Conservation (phyloP, 257 asterid genomes). For the Capsicum rhomboideum region DNA sequence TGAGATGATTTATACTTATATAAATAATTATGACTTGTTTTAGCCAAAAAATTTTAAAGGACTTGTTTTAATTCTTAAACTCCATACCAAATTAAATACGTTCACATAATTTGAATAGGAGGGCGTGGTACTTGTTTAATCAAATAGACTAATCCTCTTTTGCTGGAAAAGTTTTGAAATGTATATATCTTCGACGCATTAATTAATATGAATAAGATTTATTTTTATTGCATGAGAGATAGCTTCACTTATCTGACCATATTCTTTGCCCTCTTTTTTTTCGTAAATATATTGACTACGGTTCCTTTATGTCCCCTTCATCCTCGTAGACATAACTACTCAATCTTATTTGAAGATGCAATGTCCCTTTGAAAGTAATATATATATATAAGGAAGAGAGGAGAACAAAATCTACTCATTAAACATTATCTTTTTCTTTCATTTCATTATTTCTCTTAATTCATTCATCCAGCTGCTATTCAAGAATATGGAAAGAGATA, state of each 20-base stretch:
- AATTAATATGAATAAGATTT: conserved; percentile 7
- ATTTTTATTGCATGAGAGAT: conserved; percentile 31
- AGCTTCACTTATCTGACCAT: conserved; percentile 50
- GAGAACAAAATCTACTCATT: not conserved
- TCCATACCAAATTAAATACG: not conserved
- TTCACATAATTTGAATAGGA: not conserved
- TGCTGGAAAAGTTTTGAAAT: conserved; percentile 37
- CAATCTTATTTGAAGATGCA: conserved; percentile 20
- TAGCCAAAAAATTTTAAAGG: too few relatives aligned
- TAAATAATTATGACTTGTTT: not conserved
- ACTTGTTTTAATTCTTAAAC: not conserved
- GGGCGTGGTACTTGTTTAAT: not conserved
- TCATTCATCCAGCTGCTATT: not conserved
- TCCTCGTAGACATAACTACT: conserved; percentile 12
- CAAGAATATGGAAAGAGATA: conserved; percentile 28
- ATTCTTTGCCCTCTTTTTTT: conserved; percentile 15
- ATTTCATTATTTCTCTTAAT: not conserved
- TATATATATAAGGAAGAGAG: conserved; percentile 20
- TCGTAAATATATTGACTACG: conserved; percentile 33
- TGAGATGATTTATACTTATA: not conserved
- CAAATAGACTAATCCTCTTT: conserved; percentile 36
- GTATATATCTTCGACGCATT: conserved; percentile 19
- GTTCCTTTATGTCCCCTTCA: conserved; percentile 6
- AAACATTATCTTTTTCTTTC: not conserved
- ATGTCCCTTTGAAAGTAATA: conserved; percentile 14